These are phyloP conservation scores for Bacidia rubella DNA, from an alignment of 495 filamentous ascomycete genomes.

Conservation along the genomic window DNA sequence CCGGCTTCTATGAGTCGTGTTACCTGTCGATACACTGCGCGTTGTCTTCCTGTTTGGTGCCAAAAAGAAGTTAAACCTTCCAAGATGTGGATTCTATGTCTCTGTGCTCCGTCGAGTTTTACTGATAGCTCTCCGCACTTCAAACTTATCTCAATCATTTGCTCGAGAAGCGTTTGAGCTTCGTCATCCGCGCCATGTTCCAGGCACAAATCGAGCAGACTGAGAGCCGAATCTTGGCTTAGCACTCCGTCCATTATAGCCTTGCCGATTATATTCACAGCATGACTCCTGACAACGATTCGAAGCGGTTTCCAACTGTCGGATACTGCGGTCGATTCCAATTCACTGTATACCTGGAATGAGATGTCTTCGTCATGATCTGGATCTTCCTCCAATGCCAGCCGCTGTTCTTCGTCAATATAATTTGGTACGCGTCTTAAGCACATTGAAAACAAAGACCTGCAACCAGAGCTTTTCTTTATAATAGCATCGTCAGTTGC, in stretches of 20 bases:
- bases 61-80: conserved; percentile 23
- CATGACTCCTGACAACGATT: conserved; percentile 52
- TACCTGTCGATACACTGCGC: conserved; percentile 29
- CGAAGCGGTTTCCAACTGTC: conserved; percentile 53
- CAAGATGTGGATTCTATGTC: conserved; percentile 15
- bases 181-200: conserved; percentile 11
- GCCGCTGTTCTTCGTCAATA: conserved; percentile 46
- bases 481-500: not conserved
- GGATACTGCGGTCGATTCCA: conserved; percentile 44
- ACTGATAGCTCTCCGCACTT: not conserved
- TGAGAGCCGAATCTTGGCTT: conserved; percentile 17
- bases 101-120: not conserved
- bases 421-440: conserved; percentile 49
- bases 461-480: conserved; percentile 17
- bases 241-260: conserved; percentile 39
- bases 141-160: conserved; percentile 6
- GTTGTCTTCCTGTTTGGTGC: conserved; percentile 14
- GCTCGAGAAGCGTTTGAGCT: conserved; percentile 11
- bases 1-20: not conserved
- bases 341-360: conserved; percentile 44
- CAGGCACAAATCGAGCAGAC: conserved; percentile 4
- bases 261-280: conserved; percentile 42
- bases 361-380: conserved; percentile 31
- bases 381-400: conserved; percentile 34
- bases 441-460: conserved; percentile 53